These are phyloP conservation scores for Zizania latifolia DNA, from an alignment of 176 grass and related monocot genomes.

Conservation along the genomic window DNA sequence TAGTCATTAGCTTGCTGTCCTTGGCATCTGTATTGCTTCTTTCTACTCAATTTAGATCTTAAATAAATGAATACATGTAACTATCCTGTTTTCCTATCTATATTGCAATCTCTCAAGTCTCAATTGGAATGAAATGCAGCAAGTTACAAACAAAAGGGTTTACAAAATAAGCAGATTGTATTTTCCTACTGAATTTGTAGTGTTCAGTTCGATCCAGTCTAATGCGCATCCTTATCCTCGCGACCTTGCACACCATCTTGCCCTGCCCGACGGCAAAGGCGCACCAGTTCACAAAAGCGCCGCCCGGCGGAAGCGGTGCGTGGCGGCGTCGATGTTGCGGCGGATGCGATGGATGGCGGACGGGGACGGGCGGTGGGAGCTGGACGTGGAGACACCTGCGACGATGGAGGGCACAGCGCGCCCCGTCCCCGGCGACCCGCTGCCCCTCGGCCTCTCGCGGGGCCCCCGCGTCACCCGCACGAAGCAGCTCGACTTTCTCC, in stretches of 20 bases:
- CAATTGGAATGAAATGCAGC: no score
- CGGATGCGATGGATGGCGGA: conserved; percentile 69
- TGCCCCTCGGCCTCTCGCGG: conserved; percentile 69
- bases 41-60: no score
- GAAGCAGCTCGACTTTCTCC: conserved; percentile 98
- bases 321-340: conserved; percentile 41
- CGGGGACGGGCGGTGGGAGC: conserved; percentile 63
- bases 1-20: no score
- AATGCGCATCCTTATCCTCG: conserved; percentile 12
- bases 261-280: conserved; percentile 8
- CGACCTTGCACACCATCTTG: background rate
- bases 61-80: no score
- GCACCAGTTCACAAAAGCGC: background rate
- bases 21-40: no score
- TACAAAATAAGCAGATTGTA: background rate
- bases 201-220: background rate
- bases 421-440: conserved; percentile 69
- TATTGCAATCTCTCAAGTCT: no score
- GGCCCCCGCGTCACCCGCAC: conserved; percentile 63
- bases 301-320: background rate
- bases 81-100: no score
- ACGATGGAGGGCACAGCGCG: conserved; percentile 90
- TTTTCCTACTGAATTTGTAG: background rate
- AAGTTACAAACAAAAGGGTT: no score
- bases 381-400: conserved; percentile 70